Evolutionary conservation across 306 rosid species (phyloP), one percentile per base, ranked within the genome.

Genomic region (Vigna radiata): DNA sequence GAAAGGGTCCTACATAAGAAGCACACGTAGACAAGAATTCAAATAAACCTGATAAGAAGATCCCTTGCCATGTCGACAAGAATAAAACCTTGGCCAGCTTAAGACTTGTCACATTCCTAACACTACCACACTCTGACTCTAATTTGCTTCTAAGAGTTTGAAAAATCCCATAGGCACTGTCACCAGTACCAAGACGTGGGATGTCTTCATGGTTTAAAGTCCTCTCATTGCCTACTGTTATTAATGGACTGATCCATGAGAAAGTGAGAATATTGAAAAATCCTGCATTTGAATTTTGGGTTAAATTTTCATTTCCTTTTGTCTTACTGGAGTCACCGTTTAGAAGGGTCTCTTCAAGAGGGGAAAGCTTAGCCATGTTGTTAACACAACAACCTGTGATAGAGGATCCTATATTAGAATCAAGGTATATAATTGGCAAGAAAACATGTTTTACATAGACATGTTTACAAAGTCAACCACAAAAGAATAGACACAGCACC

Each of bases 1-100:
- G 88, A 79, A 63, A 91, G 8, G 98, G 98, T 36, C 98, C 96
- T 10, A 90, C 96, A 84, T 91, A 94, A 55, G 91, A 81, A 33
- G 98, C 89, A 70, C 86, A 23, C 27, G 89, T 70, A 80, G 48
- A 76, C 3, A 89, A 3, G n/a, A 88, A 48, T 1, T 11, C 93
- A 44, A 84, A 72, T 6, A 86, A 18, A 39, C 84, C 90, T 0
- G 95, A 85, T 46, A 78, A 59, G 47, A 86, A 80, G 47, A 94
- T 73, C 43, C 83, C 90, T 69, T 79, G 79, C 98, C 96, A 90
- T 11, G 84, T 82, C 0, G 89, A 82, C 77, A 78, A 72, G 86
- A 90, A 16, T 39, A 94, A 68, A 41, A 87, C 88, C 74, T 90
- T 90, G 9, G 6, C 89, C 49, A 94, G 71, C 62, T 82, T 79